These are phyloP conservation scores for Epicoccum nigrum DNA, from an alignment of 2,329 filamentous ascomycete species.

Conservation along the genomic window DNA sequence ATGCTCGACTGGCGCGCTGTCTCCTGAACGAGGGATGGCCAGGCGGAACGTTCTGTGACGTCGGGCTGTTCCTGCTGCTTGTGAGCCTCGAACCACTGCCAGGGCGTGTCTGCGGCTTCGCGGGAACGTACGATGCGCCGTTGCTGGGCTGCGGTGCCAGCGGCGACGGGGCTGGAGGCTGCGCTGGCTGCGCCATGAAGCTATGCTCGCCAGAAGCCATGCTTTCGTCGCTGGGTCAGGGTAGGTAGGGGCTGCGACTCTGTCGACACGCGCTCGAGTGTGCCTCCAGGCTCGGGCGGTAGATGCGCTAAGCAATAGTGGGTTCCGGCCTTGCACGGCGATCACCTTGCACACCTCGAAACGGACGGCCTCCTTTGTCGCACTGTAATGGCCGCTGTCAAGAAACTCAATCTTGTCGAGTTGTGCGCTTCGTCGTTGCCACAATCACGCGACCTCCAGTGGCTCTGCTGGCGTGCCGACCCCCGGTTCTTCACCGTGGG, in stretches of 20 bases:
- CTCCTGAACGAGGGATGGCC: constrained; percentile 44
- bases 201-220: constrained; percentile 47
- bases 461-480: neutral
- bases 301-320: constrained; percentile 16
- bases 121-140: constrained; percentile 36
- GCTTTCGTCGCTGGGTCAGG: constrained; percentile 24
- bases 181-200: constrained; percentile 45
- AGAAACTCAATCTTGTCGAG: neutral
- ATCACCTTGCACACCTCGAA: constrained; percentile 12
- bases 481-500: neutral
- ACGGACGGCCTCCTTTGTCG: constrained; percentile 8
- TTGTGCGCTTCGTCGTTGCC: neutral
- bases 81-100: constrained; percentile 17
- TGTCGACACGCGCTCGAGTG: constrained; percentile 18
- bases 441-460: neutral
- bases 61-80: constrained; percentile 26
- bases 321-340: constrained; percentile 16
- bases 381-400: neutral
- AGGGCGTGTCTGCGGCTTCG: constrained; percentile 2
- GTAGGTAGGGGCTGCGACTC: constrained; percentile 24
- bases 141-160: constrained; percentile 44
- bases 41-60: constrained; percentile 31
- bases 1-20: constrained; percentile 47
- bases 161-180: constrained; percentile 33
- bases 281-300: constrained; percentile 8